phyloP scores from a whole-genome alignment of 805 yeast species.

The Metschnikowia proteae region DNA sequence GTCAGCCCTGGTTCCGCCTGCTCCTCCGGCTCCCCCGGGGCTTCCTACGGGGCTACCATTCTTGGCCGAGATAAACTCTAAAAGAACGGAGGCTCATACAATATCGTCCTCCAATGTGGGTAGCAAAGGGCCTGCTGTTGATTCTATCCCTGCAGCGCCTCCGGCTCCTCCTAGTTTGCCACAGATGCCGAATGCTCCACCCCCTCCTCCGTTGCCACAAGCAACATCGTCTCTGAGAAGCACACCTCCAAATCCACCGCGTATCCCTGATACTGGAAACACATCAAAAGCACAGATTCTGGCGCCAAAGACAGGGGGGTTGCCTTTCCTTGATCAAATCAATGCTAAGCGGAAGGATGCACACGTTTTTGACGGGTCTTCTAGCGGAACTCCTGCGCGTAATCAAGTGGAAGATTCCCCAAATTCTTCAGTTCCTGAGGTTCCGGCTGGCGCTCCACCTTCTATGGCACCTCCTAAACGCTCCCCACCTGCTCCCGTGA shows the following conservation, averaged over 20 bases:
- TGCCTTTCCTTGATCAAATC: constrained; percentile 50
- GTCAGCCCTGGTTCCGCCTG: constrained; percentile 6
- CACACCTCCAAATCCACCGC: constrained; percentile 21
- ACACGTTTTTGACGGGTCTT: constrained; percentile 39
- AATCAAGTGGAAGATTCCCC: neutral
- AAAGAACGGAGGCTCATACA: constrained; percentile 9
- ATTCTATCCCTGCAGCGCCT: constrained; percentile 19
- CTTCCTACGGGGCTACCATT: constrained; percentile 14
- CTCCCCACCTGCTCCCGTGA: constrained; percentile 22
- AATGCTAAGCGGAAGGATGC: constrained; percentile 47
- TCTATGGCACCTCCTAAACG: constrained; percentile 46
- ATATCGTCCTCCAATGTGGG: constrained; percentile 1
- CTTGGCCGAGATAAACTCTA: constrained; percentile 17
- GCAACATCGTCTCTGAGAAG: constrained; percentile 21
- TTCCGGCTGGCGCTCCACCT: constrained; percentile 22
- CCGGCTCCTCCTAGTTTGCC: constrained; percentile 14
- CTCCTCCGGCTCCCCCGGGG: constrained; percentile 7
- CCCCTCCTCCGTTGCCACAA: constrained; percentile 13
- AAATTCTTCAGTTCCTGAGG: constrained; percentile 7
- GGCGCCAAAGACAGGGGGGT: constrained; percentile 30
- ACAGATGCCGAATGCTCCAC: constrained; percentile 18
- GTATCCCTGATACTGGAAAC: neutral
- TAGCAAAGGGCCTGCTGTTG: constrained; percentile 6
- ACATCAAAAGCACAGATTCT: constrained; percentile 18
- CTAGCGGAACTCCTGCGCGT: constrained; percentile 8